phyloP scores from a whole-genome alignment of 176 grass and related monocot species.

The Bothriochloa decipiens region DNA sequence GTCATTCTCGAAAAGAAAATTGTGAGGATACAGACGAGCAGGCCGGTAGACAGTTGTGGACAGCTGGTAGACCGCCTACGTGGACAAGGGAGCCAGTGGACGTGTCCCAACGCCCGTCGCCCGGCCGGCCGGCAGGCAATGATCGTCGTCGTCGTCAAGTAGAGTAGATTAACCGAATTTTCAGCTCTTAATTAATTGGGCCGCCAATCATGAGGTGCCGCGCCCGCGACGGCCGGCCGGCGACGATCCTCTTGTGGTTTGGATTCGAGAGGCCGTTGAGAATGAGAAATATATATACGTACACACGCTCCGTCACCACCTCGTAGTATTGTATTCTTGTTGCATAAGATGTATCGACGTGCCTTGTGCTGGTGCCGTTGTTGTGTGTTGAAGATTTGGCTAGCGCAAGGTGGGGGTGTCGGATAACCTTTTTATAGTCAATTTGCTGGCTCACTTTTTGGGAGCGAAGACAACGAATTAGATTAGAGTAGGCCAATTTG shows the following conservation, averaged over 20 bases:
- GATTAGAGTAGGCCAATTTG: not conserved
- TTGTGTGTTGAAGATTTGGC: not conserved
- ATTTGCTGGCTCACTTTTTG: too few species aligned
- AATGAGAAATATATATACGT: not conserved
- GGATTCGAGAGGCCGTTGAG: not conserved
- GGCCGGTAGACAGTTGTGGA: not conserved
- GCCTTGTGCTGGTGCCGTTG: not conserved
- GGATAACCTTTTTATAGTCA: too few species aligned
- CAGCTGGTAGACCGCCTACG: not conserved
- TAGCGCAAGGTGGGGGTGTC: too few species aligned
- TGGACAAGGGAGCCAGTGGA: not conserved
- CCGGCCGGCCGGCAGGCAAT: constrained; percentile 14
- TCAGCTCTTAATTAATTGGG: constrained; percentile 42
- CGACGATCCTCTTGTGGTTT: not conserved
- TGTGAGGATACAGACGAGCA: not conserved
- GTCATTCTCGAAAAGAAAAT: not conserved
- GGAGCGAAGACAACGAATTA: not conserved
- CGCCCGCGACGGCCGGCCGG: not conserved
- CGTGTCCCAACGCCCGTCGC: not conserved
- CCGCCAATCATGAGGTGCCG: not conserved
- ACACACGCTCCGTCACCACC: not conserved
- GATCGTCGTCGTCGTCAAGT: not conserved
- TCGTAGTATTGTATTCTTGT: not conserved
- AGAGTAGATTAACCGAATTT: constrained; percentile 20
- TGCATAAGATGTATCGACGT: not conserved